These are phyloP conservation scores for Spencermartinsiella europaea DNA, from an alignment of 805 yeast species.

Conservation along the genomic window DNA sequence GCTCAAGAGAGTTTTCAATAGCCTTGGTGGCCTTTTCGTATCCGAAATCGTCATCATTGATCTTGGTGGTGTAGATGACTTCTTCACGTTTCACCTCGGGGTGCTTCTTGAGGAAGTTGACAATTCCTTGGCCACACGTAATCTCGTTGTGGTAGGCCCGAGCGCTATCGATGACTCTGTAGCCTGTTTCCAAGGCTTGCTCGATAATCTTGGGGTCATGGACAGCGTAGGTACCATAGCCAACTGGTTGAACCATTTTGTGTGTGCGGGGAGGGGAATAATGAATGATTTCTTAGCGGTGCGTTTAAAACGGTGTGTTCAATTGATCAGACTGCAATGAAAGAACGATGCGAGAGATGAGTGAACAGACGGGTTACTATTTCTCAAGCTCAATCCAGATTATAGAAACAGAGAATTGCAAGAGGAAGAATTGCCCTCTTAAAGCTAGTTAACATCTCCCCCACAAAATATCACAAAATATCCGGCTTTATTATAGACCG, in stretches of 20 bases:
- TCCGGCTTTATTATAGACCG: too few relatives aligned
- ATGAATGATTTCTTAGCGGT: too few relatives aligned
- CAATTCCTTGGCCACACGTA: slow-evolving; percentile 56
- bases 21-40: slow-evolving; percentile 34
- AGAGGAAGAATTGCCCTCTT: too few relatives aligned
- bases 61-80: slow-evolving; percentile 55
- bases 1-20: slow-evolving; percentile 52
- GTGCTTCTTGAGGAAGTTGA: slow-evolving; percentile 47
- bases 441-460: too few relatives aligned
- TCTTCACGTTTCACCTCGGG: slow-evolving; percentile 47
- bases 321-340: too few relatives aligned
- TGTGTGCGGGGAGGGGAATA: too few relatives aligned
- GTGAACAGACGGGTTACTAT: too few relatives aligned
- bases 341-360: too few relatives aligned
- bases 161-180: slow-evolving; percentile 72
- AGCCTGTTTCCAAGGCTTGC: slow-evolving; percentile 57
- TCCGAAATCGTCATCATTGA: slow-evolving; percentile 65
- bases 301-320: too few relatives aligned
- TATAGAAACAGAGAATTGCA: too few relatives aligned
- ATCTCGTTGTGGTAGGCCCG: slow-evolving; percentile 56
- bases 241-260: slow-evolving; percentile 2
- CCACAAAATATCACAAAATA: too few relatives aligned
- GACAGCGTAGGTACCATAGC: slow-evolving; percentile 1
- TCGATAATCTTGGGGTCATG: slow-evolving; percentile 19
- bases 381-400: too few relatives aligned